A percentile compares a stretch with the other conserved stretches of the same genome.
phyloP scores from a whole-genome alignment of 805 yeast species.

The Grigorovia humatica region DNA sequence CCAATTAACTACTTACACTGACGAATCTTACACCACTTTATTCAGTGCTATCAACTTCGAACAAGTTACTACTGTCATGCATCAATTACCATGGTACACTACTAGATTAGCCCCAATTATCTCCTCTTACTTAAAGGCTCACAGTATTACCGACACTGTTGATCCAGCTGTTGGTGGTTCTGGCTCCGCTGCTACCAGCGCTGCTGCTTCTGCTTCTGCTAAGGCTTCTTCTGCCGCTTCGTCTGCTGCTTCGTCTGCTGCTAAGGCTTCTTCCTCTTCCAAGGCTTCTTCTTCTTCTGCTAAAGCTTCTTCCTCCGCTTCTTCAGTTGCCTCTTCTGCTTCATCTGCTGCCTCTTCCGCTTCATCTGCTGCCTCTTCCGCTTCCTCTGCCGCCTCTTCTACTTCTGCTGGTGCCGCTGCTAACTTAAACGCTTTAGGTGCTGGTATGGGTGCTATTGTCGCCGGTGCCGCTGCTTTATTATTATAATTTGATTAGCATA shows the following conservation, averaged over 20 bases:
- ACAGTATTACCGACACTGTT: constrained; percentile 8
- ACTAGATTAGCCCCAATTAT: constrained; percentile 19
- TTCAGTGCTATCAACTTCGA: constrained; percentile 22
- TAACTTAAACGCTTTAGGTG: constrained; percentile 8
- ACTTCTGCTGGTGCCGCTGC: constrained; percentile 7
- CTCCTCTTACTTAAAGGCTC: constrained; percentile 10
- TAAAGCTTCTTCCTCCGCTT: constrained; percentile 6
- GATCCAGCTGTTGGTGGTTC: constrained; percentile 7
- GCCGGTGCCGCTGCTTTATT: constrained; percentile 16
- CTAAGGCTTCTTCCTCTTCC: constrained; percentile 4
- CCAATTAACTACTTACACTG: constrained; percentile 27
- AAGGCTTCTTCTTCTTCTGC: constrained; percentile 4
- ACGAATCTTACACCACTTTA: constrained; percentile 29
- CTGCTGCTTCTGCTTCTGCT: constrained; percentile 5
- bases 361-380: constrained; percentile 4
- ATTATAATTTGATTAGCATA: constrained; percentile 8
- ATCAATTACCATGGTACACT: constrained; percentile 30
- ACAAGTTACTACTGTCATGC: constrained; percentile 24
- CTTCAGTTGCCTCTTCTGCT: constrained; percentile 6
- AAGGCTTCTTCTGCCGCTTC: constrained; percentile 7
- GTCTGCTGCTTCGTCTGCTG: constrained; percentile 6
- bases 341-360: constrained; percentile 5
- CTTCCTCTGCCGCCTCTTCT: constrained; percentile 6
- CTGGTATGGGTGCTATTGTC: constrained; percentile 9
- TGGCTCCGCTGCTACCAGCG: constrained; percentile 4